Evolutionary conservation across 2,329 filamentous ascomycete genomes (phyloP), one percentile per base, ranked within the genome.

Genomic region (Aspergillus pseudoglaucus): DNA sequence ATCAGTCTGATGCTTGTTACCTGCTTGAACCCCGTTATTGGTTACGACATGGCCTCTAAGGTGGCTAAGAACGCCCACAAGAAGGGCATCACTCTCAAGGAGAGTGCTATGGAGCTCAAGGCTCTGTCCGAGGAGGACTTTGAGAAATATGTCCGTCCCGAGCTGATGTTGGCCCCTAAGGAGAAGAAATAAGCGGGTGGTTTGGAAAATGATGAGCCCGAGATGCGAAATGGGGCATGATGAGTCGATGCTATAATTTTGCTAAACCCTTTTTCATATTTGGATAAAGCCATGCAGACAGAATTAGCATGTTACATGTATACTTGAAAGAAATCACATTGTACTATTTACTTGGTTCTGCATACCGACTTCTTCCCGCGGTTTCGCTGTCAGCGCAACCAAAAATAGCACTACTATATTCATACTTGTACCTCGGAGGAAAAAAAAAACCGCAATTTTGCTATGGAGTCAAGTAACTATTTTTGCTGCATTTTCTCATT

Each of bases 61-160:
- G 90, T 95, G 20, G 90, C 90, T 64, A 96, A 96, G 84, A 94
- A 98, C 66, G 93, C 93, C 14, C 93, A 98, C 78, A 96, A 96
- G 82, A 97, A 97, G 82, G 90, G 90, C 30, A 74, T 91, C 45
- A 96, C 90, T 20, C 81, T 98, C 50, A 96, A 96, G 79, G 76
- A 95, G 75, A 91, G 87, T 63, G 91, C 93, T 17, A 83, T 97
- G 79, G 88, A 97, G 78, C 81, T 98, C 57, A 81, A 95, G 59
- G 91, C 90, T 41, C 76, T 97, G 58, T 91, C 84, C 55, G 83
- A 85, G 65, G 88, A 87, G 64, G 90, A 96, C 66, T 97, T 97
- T 66, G 90, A 96, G 71, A 79, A 82, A 58, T 78, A 94, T 56
- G 93, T 98, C 57, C 83, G 84, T 62, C 93, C 93, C 20, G 91